Conservation (phyloP, 495 filamentous ascomycete species). For the Trichocladium antarcticum region DNA sequence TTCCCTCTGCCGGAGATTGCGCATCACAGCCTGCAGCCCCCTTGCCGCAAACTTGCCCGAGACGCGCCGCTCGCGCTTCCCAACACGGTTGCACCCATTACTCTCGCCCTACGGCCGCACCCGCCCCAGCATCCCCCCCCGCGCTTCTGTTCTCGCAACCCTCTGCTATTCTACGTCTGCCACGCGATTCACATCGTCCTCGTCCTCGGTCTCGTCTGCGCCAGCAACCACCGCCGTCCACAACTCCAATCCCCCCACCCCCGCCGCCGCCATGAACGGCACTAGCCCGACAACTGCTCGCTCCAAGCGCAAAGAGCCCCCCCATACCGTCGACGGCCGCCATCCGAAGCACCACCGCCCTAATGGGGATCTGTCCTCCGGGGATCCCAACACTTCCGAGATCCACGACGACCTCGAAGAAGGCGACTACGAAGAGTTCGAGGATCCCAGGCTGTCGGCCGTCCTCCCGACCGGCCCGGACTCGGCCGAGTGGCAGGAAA, state of each 20-base stretch:
- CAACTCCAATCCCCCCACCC: neutral
- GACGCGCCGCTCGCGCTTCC: neutral
- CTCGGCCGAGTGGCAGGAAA: constrained; percentile 92
- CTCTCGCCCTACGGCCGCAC: neutral
- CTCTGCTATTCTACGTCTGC: neutral
- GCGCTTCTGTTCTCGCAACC: neutral
- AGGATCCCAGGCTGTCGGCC: constrained; percentile 27
- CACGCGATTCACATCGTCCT: neutral
- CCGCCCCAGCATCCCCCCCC: neutral
- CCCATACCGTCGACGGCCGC: constrained; percentile 29
- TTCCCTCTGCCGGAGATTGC: constrained; percentile 12
- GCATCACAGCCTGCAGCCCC: constrained; percentile 8
- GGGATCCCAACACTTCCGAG: constrained; percentile 39
- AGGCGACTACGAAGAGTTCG: constrained; percentile 29
- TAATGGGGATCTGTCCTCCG: constrained; percentile 34
- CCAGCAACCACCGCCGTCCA: neutral
- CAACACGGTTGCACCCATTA: neutral
- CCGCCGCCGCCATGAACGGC: constrained; percentile 7
- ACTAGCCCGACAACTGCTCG: constrained; percentile 25
- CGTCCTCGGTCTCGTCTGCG: neutral
- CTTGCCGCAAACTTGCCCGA: neutral
- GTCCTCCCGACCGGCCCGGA: constrained; percentile 51
- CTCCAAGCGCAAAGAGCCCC: constrained; percentile 42
- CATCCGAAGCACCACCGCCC: constrained; percentile 42
- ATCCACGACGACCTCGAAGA: constrained; percentile 26